Base-by-base conservation (phyloP, 2,329 filamentous ascomycete species). In the Cordyceps cateniannulata region DNA sequence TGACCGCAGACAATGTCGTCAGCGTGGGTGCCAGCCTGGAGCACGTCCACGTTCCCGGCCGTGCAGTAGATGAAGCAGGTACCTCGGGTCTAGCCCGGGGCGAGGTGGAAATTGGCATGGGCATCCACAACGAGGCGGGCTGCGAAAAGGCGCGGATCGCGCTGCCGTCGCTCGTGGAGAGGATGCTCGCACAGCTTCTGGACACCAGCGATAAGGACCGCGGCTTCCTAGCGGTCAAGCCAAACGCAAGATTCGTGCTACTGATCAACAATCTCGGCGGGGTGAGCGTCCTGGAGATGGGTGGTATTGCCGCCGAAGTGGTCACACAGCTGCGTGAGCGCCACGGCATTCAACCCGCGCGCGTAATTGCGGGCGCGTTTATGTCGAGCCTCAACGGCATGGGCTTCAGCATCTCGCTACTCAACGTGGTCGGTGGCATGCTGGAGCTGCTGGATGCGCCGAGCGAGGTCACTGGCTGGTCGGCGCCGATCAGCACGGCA, bases 31-130 rank as follows among this genome's bases (percentile, higher is more conserved):
- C 90, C 3, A 93, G 90, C 58, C 77, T 97, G 47, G 88, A 89
- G 65, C 93, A 96, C 71, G 93, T 97, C n/a, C 93, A 97, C 70
- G 90, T 97, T 0, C 93, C 93, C 0, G 93, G 93, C 4, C 83
- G 92, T 63, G 82, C 78, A 1, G 70, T 85, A 65, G 80, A 79
- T 48, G 83, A 85, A 25, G 85, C 86, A 29, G 72, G 67, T 47
- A n/a, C 20, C 24, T 27, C 29, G n/a, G 47, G 49, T 2, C 74
- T 93, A 61, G 79, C 75, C 51, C 73, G 66, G 3, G 81, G 77
- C 44, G 82, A 86, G 69, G 81, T 86, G 27, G 85, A 87, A 72
- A 75, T 87, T 52, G 89, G 89, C 29, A 91, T 91, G 88, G 89
- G 89, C 14, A 91, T 91, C 66, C 88, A 91, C 71, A 91, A 91